These are phyloP conservation scores for Microcyclosporella mali DNA, from an alignment of 2,329 filamentous ascomycete genomes.

Conservation along the genomic window DNA sequence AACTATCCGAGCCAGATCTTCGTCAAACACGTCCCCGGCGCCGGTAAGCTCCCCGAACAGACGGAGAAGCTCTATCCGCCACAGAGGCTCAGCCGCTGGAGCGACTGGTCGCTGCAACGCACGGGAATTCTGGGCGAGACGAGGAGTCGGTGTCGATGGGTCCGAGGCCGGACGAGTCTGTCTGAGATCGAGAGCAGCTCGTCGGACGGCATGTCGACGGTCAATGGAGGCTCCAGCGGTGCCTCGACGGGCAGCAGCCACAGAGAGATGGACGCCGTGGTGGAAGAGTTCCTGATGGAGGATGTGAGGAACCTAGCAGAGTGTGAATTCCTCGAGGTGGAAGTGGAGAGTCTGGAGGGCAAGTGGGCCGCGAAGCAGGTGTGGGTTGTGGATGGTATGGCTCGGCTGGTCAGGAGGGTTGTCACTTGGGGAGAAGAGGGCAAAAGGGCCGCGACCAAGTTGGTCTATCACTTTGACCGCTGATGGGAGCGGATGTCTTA, in stretches of 20 bases:
- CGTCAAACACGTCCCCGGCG: conserved; percentile 5
- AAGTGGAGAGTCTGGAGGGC: conserved; percentile 11
- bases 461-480: conserved; percentile 16
- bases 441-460: conserved; percentile 28
- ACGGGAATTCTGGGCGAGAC: conserved; percentile 2
- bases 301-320: conserved; percentile 10
- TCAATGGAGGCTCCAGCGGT: not conserved
- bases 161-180: conserved; percentile 5
- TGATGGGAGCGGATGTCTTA: too few species aligned
- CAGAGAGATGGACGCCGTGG: not conserved
- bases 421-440: conserved; percentile 11
- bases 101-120: conserved; percentile 4
- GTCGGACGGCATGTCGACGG: conserved; percentile 3
- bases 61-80: conserved; percentile 15
- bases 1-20: conserved; percentile 15
- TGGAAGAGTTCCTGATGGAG: conserved; percentile 13
- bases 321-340: conserved; percentile 9
- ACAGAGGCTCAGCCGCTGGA: conserved; percentile 8
- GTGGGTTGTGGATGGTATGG: conserved; percentile 16
- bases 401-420: conserved; percentile 16
- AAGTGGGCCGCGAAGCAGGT: conserved; percentile 12
- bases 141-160: conserved; percentile 12
- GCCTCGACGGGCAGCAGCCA: not conserved
- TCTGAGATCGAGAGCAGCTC: conserved; percentile 4
- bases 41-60: not conserved